A percentile compares a stretch with the other conserved stretches of the same genome.
Evolutionary conservation across 1,284 basidiomycete genomes (phyloP).

Genomic region (Cryptococcus sp.): DNA sequence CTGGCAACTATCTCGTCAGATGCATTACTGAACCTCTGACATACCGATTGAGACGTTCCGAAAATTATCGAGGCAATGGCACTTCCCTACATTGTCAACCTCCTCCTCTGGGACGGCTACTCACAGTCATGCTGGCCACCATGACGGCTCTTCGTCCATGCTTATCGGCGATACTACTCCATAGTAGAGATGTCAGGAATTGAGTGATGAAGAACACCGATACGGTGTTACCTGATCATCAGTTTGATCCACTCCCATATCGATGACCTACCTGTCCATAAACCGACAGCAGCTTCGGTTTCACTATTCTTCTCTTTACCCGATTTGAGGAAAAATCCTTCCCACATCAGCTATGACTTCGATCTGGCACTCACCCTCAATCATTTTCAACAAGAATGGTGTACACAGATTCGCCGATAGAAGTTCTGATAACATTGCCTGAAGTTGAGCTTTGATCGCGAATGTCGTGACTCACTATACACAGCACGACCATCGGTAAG

Average conservation of each 20-base stretch:
- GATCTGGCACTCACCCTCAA: slow-evolving; percentile 59
- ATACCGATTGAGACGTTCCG: slow-evolving; percentile 68
- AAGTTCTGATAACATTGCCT: slow-evolving; percentile 92
- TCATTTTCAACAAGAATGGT: slow-evolving; percentile 87
- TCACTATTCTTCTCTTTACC: slow-evolving; percentile 33
- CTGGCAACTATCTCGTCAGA: slow-evolving; percentile 52
- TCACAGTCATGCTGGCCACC: slow-evolving; percentile 76
- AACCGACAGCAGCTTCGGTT: slow-evolving; percentile 43
- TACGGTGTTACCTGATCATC: slow-evolving; percentile 42
- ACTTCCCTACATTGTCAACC: slow-evolving; percentile 30
- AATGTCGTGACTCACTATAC: slow-evolving; percentile 60
- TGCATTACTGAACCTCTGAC: slow-evolving; percentile 2
- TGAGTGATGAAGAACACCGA: slow-evolving; percentile 53
- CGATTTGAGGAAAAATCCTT: slow-evolving; percentile 35
- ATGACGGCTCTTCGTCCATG: slow-evolving; percentile 83
- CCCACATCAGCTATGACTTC: not conserved
- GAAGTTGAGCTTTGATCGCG: slow-evolving; percentile 2
- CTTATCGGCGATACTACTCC: slow-evolving; percentile 89
- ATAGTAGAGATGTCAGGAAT: slow-evolving; percentile 85
- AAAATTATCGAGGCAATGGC: slow-evolving; percentile 62
- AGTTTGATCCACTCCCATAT: not conserved
- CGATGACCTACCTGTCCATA: slow-evolving; percentile 43
- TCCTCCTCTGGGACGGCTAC: slow-evolving; percentile 41
- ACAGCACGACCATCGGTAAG: slow-evolving; percentile 85
- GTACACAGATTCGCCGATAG: slow-evolving; percentile 84